Conservation (phyloP, 192 early-diverging fungal genomes). For the Dispira simplex region DNA sequence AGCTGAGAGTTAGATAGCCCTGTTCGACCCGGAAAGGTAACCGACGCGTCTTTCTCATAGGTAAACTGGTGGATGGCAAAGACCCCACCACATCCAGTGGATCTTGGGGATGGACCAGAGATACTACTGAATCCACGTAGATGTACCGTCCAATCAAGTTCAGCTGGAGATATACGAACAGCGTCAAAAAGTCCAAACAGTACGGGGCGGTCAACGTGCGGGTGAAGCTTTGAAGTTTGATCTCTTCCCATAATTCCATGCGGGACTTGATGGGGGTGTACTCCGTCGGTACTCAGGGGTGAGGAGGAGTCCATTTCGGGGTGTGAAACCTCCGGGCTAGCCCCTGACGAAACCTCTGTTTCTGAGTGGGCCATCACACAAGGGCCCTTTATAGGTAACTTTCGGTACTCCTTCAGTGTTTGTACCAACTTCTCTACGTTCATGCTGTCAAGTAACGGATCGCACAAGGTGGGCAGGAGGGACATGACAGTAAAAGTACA, state of each 20-base stretch:
- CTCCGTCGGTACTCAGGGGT: not conserved
- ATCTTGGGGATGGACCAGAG: constrained; percentile 22
- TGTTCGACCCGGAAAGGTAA: constrained; percentile 46
- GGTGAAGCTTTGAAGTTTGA: constrained; percentile 83
- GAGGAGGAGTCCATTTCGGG: not conserved
- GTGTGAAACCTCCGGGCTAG: not conserved
- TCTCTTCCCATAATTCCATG: constrained; percentile 71
- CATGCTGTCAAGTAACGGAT: constrained; percentile 57
- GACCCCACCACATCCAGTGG: not conserved
- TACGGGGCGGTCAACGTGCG: constrained; percentile 76
- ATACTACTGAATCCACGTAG: constrained; percentile 60
- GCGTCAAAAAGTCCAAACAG: constrained; percentile 64
- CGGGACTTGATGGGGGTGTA: constrained; percentile 30
- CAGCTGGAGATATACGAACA: constrained; percentile 76
- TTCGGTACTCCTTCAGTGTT: constrained; percentile 14
- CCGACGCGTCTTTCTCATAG: constrained; percentile 18
- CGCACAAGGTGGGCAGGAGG: constrained; percentile 63
- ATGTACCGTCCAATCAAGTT: constrained; percentile 83
- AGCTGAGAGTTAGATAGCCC: constrained; percentile 76
- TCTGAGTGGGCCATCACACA: no score
- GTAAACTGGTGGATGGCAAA: constrained; percentile 13
- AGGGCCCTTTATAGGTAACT: constrained; percentile 10
- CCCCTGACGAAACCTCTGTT: not conserved
- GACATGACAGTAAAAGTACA: constrained; percentile 73
- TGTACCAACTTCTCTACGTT: constrained; percentile 48